Conservation (phyloP, 148 eudicot species). For the Rhododendron ovatum region DNA sequence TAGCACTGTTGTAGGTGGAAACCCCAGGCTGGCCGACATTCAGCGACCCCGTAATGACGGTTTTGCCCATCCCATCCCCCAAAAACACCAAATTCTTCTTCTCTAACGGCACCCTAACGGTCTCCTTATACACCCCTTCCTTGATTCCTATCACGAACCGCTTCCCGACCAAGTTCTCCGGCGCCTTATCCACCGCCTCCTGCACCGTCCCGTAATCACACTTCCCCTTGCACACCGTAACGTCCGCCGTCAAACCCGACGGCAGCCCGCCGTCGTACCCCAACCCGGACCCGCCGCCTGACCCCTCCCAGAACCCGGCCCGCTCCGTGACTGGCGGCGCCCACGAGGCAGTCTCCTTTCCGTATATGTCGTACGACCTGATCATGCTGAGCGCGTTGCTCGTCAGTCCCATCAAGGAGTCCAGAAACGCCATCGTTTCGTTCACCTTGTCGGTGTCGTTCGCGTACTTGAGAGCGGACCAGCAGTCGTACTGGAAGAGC, state of each 20-base stretch:
- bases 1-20: constrained; percentile 64
- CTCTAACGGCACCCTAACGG: constrained; percentile 58
- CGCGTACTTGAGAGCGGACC: constrained; percentile 72
- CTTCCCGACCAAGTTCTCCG: constrained; percentile 25
- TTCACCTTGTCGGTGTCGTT: constrained; percentile 43
- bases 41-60: constrained; percentile 61
- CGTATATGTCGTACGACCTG: constrained; percentile 39
- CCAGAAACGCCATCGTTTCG: constrained; percentile 52
- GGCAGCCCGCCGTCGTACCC: constrained; percentile 27
- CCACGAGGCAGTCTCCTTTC: constrained; percentile 47
- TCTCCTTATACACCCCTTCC: constrained; percentile 76
- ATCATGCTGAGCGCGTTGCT: constrained; percentile 64
- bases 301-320: constrained; percentile 70
- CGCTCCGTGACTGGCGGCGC: constrained; percentile 62
- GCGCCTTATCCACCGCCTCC: constrained; percentile 63
- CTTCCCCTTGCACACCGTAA: constrained; percentile 56
- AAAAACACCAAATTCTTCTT: constrained; percentile 74
- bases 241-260: constrained; percentile 32
- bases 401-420: constrained; percentile 35
- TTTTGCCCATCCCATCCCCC: constrained; percentile 87
- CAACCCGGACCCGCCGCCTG: constrained; percentile 3
- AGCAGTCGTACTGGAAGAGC: constrained; percentile 71
- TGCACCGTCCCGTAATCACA: constrained; percentile 56
- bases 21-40: constrained; percentile 56
- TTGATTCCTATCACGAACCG: constrained; percentile 57